Conservation (phyloP, 371 early-diverging fungal genomes). For the Amoeboaphelidium protococcarum region DNA sequence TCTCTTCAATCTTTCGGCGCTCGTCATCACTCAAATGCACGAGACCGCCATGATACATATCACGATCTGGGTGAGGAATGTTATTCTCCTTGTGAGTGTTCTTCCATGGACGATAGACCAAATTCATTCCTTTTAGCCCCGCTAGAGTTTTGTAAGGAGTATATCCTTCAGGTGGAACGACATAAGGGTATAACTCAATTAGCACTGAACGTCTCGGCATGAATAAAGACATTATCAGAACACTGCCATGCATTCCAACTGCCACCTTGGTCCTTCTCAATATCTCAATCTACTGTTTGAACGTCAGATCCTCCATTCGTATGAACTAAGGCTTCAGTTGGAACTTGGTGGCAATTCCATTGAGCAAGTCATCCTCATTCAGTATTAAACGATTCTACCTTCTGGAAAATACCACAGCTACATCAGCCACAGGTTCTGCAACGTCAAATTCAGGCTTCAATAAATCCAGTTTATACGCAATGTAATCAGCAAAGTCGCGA, state of each 20-base stretch:
- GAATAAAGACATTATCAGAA: conserved; percentile 20
- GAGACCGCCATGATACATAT: conserved; percentile 13
- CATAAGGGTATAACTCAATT: conserved; percentile 21
- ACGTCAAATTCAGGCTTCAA: not conserved
- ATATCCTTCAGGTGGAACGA: conserved; percentile 17
- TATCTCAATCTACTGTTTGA: conserved; percentile 16
- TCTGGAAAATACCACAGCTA: conserved; percentile 16
- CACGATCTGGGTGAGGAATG: conserved; percentile 11
- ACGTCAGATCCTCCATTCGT: conserved; percentile 15
- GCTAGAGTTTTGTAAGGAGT: conserved; percentile 21
- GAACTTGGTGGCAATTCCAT: conserved; percentile 3
- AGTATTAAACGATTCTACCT: conserved; percentile 16
- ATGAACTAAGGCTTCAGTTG: conserved; percentile 7
- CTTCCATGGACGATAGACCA: conserved; percentile 20
- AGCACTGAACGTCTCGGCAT: conserved; percentile 15
- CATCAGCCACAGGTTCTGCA: not conserved
- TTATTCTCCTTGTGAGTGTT: conserved; percentile 3
- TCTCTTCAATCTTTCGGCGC: conserved; percentile 8
- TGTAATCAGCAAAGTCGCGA: conserved; percentile 16
- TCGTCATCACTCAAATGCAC: conserved; percentile 9
- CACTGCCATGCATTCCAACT: conserved; percentile 21
- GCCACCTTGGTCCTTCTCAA: conserved; percentile 16
- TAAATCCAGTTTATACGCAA: not conserved
- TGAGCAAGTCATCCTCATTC: conserved; percentile 14
- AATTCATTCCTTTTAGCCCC: conserved; percentile 14